A percentile compares a stretch with the other conserved stretches of the same genome.
These are phyloP conservation scores for Somion occarium DNA, from an alignment of 1,284 basidiomycete genomes.

Conservation along the genomic window DNA sequence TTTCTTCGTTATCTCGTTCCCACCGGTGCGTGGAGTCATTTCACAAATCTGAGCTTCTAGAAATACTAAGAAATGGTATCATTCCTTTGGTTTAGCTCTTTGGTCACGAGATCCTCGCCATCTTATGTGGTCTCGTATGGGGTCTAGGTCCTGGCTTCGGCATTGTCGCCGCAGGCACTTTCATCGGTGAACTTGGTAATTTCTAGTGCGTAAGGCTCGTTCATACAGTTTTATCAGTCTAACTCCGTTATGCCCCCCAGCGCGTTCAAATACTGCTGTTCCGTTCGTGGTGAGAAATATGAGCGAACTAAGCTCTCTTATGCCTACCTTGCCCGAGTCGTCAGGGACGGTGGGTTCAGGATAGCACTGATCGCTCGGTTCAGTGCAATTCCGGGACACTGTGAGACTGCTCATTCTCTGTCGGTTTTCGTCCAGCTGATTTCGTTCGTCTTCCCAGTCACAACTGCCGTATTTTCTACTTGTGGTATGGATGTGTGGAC, in stretches of 20 bases:
- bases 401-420: constrained; percentile 42
- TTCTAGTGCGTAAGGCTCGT: constrained; percentile 65
- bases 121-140: constrained; percentile 78
- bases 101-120: constrained; percentile 73
- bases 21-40: constrained; percentile 45
- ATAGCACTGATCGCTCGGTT: constrained; percentile 71
- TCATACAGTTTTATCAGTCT: neutral
- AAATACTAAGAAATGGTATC: constrained; percentile 15
- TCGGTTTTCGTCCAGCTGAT: too few species aligned
- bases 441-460: constrained; percentile 40
- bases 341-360: constrained; percentile 77
- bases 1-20: constrained; percentile 75
- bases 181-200: constrained; percentile 66
- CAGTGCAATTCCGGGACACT: constrained; percentile 79
- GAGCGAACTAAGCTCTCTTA: constrained; percentile 72
- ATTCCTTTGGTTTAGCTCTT: constrained; percentile 48
- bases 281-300: constrained; percentile 61
- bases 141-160: constrained; percentile 64
- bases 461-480: constrained; percentile 75
- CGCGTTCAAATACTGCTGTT: constrained; percentile 63
- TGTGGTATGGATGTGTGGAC: constrained; percentile 74
- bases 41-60: neutral
- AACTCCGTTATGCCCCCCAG: too few species aligned
- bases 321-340: constrained; percentile 72
- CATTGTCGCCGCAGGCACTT: constrained; percentile 63